Conservation (phyloP, 2,329 filamentous ascomycete species). For the Diaporthe australafricana region DNA sequence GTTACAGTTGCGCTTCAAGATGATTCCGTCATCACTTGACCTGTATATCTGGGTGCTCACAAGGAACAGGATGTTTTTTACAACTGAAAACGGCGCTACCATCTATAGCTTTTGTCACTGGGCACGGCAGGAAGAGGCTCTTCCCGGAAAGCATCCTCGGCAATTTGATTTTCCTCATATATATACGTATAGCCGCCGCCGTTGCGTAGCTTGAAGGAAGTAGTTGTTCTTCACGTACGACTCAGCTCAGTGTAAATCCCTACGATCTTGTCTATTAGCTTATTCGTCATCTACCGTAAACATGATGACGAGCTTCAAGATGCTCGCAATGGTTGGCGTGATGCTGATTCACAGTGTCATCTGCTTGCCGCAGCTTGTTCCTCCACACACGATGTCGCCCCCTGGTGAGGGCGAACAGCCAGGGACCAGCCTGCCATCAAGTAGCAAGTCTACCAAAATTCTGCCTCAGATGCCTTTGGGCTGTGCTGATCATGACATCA, state of each 20-base stretch:
- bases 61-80: too few species aligned
- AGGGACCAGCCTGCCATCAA: accelerated
- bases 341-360: not conserved
- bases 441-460: not conserved
- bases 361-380: not conserved
- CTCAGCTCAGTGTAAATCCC: not conserved
- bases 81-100: too few species aligned
- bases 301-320: not conserved
- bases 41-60: not conserved
- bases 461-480: too few species aligned
- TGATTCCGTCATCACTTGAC: not conserved
- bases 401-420: too few species aligned
- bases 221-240: not conserved
- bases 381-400: too few species aligned
- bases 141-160: not conserved
- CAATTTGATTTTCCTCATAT: not conserved
- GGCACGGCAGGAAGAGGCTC: too few species aligned
- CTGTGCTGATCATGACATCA: not conserved
- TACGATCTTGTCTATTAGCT: not conserved
- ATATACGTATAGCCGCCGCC: too few species aligned
- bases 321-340: not conserved
- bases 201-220: not conserved
- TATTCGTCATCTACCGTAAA: not conserved
- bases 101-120: too few species aligned
- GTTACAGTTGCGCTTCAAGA: not conserved